Evolutionary conservation across 306 rosid genomes (phyloP).

Genomic region (Castanospermum australe): DNA sequence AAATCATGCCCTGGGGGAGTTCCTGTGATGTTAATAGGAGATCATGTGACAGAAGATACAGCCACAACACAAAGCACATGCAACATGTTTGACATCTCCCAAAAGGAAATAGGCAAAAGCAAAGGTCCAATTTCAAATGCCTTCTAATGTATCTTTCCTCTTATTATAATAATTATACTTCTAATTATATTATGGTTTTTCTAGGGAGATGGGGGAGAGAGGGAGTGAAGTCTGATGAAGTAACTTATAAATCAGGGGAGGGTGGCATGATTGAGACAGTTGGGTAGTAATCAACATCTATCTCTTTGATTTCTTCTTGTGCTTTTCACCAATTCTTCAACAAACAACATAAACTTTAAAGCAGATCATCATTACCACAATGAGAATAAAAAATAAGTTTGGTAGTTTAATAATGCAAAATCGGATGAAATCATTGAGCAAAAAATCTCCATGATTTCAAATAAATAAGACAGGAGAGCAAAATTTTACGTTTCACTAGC

Average conservation of each 20-base stretch:
- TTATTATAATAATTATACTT: not conserved
- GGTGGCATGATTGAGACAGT: conserved; percentile 13
- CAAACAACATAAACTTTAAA: not conserved
- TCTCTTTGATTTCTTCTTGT: not conserved
- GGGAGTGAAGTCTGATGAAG: not conserved
- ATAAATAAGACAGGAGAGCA: not conserved
- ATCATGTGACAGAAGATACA: not conserved
- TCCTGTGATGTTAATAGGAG: not conserved
- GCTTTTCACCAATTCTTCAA: conserved; percentile 3
- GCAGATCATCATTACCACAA: not conserved
- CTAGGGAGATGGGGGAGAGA: not conserved
- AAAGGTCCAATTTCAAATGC: not conserved
- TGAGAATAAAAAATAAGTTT: conserved; percentile 5
- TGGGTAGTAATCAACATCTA: not conserved
- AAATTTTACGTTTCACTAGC: not conserved
- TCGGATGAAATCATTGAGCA: not conserved
- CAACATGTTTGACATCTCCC: not conserved
- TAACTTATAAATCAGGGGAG: not conserved
- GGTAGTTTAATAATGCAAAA: not conserved
- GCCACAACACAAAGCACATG: not conserved
- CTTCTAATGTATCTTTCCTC: not conserved
- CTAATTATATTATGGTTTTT: too few relatives aligned
- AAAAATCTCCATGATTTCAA: not conserved
- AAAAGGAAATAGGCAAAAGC: not conserved
- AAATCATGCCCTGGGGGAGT: not conserved